A percentile compares a stretch with the other conserved stretches of the same genome.
These are phyloP conservation scores for Fonsecaea monophora DNA, from an alignment of 2,329 filamentous ascomycete genomes.

Conservation along the genomic window DNA sequence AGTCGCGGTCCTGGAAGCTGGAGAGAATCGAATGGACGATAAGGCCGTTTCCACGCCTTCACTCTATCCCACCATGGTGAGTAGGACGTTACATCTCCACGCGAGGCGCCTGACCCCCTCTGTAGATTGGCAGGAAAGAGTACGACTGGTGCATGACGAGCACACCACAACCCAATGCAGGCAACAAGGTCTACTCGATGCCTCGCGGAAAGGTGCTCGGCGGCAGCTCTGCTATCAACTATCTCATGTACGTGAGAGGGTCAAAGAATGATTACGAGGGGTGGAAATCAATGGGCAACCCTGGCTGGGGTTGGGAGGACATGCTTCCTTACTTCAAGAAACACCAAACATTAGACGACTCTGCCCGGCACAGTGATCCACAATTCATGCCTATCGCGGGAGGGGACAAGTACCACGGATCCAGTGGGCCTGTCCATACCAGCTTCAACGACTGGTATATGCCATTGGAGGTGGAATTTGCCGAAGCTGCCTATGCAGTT, in stretches of 20 bases:
- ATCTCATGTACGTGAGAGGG: constrained; percentile 42
- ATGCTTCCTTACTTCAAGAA: constrained; percentile 39
- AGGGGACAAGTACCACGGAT: constrained; percentile 37
- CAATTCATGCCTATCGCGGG: constrained; percentile 42
- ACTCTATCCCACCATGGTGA: constrained; percentile 34
- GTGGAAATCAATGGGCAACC: constrained; percentile 48
- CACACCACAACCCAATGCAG: constrained; percentile 34
- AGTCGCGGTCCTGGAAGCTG: constrained; percentile 56
- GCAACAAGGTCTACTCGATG: constrained; percentile 37
- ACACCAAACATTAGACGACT: constrained; percentile 43
- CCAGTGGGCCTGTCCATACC: constrained; percentile 41
- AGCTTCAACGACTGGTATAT: constrained; percentile 45
- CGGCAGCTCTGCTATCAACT: constrained; percentile 45
- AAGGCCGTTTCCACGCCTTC: constrained; percentile 41
- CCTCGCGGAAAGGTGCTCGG: constrained; percentile 45
- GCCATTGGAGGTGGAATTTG: constrained; percentile 48
- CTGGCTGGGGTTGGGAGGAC: constrained; percentile 47
- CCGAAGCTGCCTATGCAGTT: constrained; percentile 45
- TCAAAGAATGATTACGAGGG: constrained; percentile 46
- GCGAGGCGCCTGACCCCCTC: background rate
- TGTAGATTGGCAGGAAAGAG: constrained; percentile 29
- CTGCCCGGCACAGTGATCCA: constrained; percentile 37
- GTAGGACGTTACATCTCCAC: background rate
- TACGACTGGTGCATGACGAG: constrained; percentile 38
- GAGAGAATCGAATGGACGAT: constrained; percentile 44